These are phyloP conservation scores for Aplosporella prunicola DNA, from an alignment of 2,329 filamentous ascomycete genomes.

Conservation along the genomic window DNA sequence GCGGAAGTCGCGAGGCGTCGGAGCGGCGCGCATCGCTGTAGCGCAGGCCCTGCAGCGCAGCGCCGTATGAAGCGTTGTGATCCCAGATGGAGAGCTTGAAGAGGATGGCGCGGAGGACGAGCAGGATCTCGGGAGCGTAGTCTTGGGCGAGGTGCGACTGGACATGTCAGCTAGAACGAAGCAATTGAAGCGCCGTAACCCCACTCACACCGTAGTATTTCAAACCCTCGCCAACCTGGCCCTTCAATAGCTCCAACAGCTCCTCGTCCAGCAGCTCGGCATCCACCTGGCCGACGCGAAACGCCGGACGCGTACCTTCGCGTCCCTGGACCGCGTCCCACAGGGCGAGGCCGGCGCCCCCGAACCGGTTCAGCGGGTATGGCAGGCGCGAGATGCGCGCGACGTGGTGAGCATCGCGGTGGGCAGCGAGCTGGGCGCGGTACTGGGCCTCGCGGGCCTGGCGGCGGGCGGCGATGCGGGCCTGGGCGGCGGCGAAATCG, in stretches of 20 bases:
- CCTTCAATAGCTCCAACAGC: conserved; percentile 72
- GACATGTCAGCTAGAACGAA: conserved; percentile 1
- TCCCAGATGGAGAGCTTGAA: conserved; percentile 98
- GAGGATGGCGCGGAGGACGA: conserved; percentile 65
- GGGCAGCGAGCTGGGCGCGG: conserved; percentile 46
- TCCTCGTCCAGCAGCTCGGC: conserved; percentile 93
- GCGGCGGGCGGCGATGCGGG: conserved; percentile 73
- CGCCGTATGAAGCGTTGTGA: conserved; percentile 89
- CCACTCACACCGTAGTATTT: conserved; percentile 69
- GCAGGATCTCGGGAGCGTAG: conserved; percentile 75
- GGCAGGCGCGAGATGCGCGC: conserved; percentile 38
- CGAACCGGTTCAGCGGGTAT: conserved; percentile 51
- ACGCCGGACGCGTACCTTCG: conserved; percentile 73
- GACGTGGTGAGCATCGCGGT: conserved; percentile 27
- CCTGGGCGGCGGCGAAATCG: conserved; percentile 82
- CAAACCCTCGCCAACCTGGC: conserved; percentile 76
- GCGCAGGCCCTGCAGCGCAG: conserved; percentile 79
- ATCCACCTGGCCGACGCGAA: conserved; percentile 91
- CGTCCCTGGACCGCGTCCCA: conserved; percentile 67
- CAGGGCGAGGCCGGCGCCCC: conserved; percentile 38
- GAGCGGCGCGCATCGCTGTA: conserved; percentile 71
- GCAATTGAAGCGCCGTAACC: neutral
- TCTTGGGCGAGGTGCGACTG: conserved; percentile 65
- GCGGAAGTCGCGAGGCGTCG: conserved; percentile 47
- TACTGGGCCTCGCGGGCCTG: conserved; percentile 61